Evolutionary conservation across 371 early-diverging fungal genomes (phyloP).

Genomic region (Vavraia culicis): DNA sequence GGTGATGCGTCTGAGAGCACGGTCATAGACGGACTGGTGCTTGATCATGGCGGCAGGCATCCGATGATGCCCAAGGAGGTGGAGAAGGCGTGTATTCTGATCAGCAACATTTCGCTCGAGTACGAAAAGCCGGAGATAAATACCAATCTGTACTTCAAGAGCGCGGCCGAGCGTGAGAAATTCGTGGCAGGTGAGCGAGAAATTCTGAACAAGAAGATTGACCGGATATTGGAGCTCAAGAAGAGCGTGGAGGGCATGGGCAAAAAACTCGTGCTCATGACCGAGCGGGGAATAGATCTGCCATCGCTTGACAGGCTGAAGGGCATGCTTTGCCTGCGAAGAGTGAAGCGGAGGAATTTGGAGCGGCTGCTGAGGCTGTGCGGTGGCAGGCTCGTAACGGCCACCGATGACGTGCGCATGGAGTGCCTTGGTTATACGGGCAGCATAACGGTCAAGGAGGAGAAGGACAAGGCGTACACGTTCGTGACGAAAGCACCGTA

Average conservation of each 20-base stretch:
- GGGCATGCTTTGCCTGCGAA: slow-evolving; percentile 79
- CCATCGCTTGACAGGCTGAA: slow-evolving; percentile 83
- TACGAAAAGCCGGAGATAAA: slow-evolving; percentile 98
- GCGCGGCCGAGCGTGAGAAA: slow-evolving; percentile 86
- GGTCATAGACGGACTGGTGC: slow-evolving; percentile 70
- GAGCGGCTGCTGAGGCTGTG: slow-evolving; percentile 88
- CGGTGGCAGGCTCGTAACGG: slow-evolving; percentile 85
- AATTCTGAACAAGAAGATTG: slow-evolving; percentile 71
- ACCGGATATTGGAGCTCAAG: slow-evolving; percentile 68
- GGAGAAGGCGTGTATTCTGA: slow-evolving; percentile 68
- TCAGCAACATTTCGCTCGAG: slow-evolving; percentile 89
- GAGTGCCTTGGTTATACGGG: slow-evolving; percentile 75
- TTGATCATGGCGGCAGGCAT: slow-evolving; percentile 97
- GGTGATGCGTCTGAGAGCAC: slow-evolving; percentile 78
- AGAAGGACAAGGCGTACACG: slow-evolving; percentile 61
- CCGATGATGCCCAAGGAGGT: slow-evolving; percentile 94
- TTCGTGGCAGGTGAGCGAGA: slow-evolving; percentile 86
- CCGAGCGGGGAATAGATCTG: slow-evolving; percentile 98
- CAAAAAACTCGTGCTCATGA: slow-evolving; percentile 72
- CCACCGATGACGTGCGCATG: slow-evolving; percentile 69
- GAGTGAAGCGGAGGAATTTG: slow-evolving; percentile 97
- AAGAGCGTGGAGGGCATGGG: slow-evolving; percentile 55
- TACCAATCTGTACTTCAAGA: slow-evolving; percentile 91
- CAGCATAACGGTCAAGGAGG: slow-evolving; percentile 85
- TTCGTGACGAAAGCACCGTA: slow-evolving; percentile 77